Base-by-base conservation (phyloP, 257 asterid species). In the Eucommia ulmoides region DNA sequence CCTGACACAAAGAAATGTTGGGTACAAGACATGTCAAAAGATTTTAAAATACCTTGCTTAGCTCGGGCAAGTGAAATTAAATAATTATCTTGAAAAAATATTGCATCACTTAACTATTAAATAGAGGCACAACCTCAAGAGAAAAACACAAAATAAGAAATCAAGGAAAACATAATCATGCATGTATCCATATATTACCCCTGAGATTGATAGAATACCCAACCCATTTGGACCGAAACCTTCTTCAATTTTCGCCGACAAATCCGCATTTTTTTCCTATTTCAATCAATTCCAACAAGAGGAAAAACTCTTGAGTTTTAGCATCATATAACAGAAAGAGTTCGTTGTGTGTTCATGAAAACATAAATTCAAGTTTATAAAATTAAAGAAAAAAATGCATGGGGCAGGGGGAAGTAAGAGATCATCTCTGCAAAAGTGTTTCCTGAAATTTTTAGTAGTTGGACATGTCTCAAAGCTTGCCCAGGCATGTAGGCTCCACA, bases 171-270 rank as follows among this genome's bases (percentile, higher is more conserved):
- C 7, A 29, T 7, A 29, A 29, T 5, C 38, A 29, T 29, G 12
- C 38, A 29, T 7, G 12, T 5, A 29, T 29, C 12, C 38, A 29
- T 12, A 29, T 63, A 23, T 9, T 82, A 87, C 97, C 55, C 72
- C 77, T 12, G 95, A 68, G 51, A 88, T 35, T 10, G 97, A 79
- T 19, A 84, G 61, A 54, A 84, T 81, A 22, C 97, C 97, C 47
- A 88, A 78, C 56, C 97, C 88, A 55, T 70, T 67, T 18, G 84
- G 83, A 20, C 97, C 97, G 62, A 81, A 88, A 8, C 97, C 97
- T 54, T 77, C 71, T 69, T 84, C 94, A 49, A 88, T 77, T 56
- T 75, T 72, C 33, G 69, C 77, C 18, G 82, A 77, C 24, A 88
- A 60, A 74, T 84, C 88, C 6, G 73, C 76, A 61, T 55, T 59